Base-by-base conservation (phyloP, 1,139 yeast genomes). In the Suhomyces bokatorum region DNA sequence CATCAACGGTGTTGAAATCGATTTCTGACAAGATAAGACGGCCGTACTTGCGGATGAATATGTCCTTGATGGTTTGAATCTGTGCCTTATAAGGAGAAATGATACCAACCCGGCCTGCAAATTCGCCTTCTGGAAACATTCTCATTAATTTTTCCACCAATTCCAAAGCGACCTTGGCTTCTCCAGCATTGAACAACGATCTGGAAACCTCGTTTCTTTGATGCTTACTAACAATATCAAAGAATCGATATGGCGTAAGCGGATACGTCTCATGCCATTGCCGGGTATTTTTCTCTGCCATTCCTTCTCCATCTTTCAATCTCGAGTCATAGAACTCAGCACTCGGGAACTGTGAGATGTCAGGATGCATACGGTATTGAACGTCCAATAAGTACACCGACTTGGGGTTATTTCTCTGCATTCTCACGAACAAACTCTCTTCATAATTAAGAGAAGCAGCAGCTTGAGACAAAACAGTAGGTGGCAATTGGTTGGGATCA, bases 331-430 rank as follows among this genome's bases (percentile, higher is more conserved):
- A 95, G 62, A 95, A 95, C 58, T 88, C 88, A 12, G 69, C 60
- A 35, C 97, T 87, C 1, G 99, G 99, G 62, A 95, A 95, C 44
- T 58, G 64, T 15, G 98, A 87, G 42, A 95, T 95, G 11, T 77
- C 82, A 0, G 99, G 97, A 64, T 95, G 96, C 99, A 95, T 95
- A 70, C 99, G 93, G 63, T 93, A 95, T 61, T 95, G 99, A n/a
- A 89, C 93, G 63, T 93, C 85, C 57, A 95, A 76, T 54, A 95
- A 70, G 54, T 89, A 81, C 2, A 86, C 85, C 0, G 82, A 81
- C 51, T 69, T 73, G 29, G 79, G 83, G 56, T 77, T 58, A 44
- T 78, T 80, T 49, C 81, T 80, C 56, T 87, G 96, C 95, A 95
- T 90, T 55, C 99, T 78, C 27, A 91, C 98, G 64, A 95, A 95